phyloP scores from a whole-genome alignment of 768 basidiomycete species.

The Lactarius sanguifluus region DNA sequence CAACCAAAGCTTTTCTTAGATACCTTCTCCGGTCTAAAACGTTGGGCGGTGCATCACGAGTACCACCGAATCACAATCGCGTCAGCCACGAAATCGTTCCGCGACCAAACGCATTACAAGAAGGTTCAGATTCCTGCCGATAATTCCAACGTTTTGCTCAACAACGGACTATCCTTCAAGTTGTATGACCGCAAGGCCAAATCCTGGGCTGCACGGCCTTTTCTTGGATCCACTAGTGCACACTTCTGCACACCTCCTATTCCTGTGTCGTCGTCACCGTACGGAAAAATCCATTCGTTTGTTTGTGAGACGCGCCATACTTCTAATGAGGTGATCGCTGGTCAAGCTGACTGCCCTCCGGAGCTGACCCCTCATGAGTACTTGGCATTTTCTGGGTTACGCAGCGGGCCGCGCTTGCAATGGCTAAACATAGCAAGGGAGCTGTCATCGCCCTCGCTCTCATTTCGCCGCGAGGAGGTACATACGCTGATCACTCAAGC shows the following conservation, averaged over 20 bases:
- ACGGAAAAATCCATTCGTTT: neutral
- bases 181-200: neutral
- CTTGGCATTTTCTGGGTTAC: conserved; percentile 45
- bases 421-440: conserved; percentile 37
- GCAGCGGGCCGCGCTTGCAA: conserved; percentile 46
- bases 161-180: neutral
- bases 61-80: conserved; percentile 4
- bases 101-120: neutral
- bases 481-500: conserved; percentile 47
- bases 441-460: conserved; percentile 41
- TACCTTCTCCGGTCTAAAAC: neutral
- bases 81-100: neutral
- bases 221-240: no score
- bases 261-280: neutral
- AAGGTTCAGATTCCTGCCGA: neutral
- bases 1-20: neutral
- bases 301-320: conserved; percentile 24
- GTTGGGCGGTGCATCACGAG: neutral
- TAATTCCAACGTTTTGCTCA: neutral
- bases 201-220: neutral
- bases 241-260: neutral
- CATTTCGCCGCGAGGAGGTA: conserved; percentile 42
- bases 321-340: conserved; percentile 44
- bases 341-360: conserved; percentile 41
- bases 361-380: conserved; percentile 47